Conservation (phyloP, 1,284 basidiomycete genomes). For the Phylloporus gajari region DNA sequence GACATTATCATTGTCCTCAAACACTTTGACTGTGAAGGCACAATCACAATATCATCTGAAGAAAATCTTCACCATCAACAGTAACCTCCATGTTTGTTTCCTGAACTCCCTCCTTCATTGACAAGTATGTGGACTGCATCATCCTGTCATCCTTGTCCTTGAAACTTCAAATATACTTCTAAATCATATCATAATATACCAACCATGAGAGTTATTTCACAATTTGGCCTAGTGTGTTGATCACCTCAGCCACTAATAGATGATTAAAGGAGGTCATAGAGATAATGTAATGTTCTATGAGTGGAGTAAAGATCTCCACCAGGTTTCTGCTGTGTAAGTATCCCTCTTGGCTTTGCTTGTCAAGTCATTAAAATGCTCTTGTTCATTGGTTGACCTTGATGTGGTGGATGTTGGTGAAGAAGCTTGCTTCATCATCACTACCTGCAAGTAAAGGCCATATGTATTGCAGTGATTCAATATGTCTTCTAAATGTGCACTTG, state of each 20-base stretch:
- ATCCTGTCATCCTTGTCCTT: constrained; percentile 76
- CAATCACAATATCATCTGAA: constrained; percentile 66
- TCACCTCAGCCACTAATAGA: constrained; percentile 91
- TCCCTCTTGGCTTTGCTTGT: constrained; percentile 81
- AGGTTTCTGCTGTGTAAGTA: constrained; percentile 79
- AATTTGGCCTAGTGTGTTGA: constrained; percentile 80
- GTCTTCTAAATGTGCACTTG: constrained; percentile 78
- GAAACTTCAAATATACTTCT: constrained; percentile 83
- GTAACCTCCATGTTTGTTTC: constrained; percentile 43
- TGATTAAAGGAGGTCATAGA: constrained; percentile 83
- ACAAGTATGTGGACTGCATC: constrained; percentile 90
- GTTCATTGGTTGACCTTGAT: constrained; percentile 93
- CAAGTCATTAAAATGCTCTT: constrained; percentile 87
- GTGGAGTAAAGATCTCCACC: constrained; percentile 86
- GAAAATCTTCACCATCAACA: constrained; percentile 58
- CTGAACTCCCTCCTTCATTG: constrained; percentile 68
- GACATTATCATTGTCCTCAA: constrained; percentile 85
- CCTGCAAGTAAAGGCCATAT: constrained; percentile 86
- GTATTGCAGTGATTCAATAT: constrained; percentile 75
- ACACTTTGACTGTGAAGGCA: constrained; percentile 55
- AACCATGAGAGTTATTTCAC: constrained; percentile 85
- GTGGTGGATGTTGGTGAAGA: constrained; percentile 97
- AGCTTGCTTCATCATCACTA: constrained; percentile 95
- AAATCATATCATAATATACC: constrained; percentile 84
- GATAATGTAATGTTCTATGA: constrained; percentile 85